Base-by-base conservation (phyloP, 768 basidiomycete genomes). In the Lactarius quietus region DNA sequence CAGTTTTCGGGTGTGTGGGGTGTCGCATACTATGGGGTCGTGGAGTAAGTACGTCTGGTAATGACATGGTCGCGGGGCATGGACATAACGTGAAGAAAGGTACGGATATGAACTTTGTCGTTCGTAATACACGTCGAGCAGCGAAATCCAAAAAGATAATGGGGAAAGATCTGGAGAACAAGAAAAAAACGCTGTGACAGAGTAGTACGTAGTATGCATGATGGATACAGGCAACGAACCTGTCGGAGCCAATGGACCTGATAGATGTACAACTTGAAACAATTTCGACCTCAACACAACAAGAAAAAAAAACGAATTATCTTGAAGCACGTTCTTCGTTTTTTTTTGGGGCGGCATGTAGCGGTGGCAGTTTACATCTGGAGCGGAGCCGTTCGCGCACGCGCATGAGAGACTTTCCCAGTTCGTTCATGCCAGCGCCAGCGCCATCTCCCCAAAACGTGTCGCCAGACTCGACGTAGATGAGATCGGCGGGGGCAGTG, bases 361-460 rank as follows among this genome's bases (percentile, higher is more conserved):
- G 48, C 48, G 43, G 43, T 4, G 26, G 6, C 6, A 51, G 26
- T 51, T 63, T 29, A 57, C 12, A 57, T 59, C 51, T 80, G 79
- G 48, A 63, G 45, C 70, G 72, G 58, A 88, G 66, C 63, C 77
- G 76, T 3, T 82, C 81, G 63, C 89, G 79, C 53, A 91, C 81
- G 12, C 78, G 78, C 70, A 79, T 76, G 68, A 92, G 78, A 3
- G 83, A 78, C 60, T 79, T 81, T 0, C 90, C 90, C 17, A 92
- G 82, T 68, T 86, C 76, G 72, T 92, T 92, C 41, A 73, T 70
- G 10, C 87, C 89, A 14, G 76, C 71, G 1, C 81, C 83, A 6
- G 75, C 70, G 1, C 86, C 88, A 15, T 82, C 80, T 5, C 90
- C 89, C 89, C 89, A 91, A 71, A 83, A 88, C n/a, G 72, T 41